A percentile compares a stretch with the other conserved stretches of the same genome.
phyloP scores from a whole-genome alignment of 345 rosid genomes.

The Erodium maritimum region DNA sequence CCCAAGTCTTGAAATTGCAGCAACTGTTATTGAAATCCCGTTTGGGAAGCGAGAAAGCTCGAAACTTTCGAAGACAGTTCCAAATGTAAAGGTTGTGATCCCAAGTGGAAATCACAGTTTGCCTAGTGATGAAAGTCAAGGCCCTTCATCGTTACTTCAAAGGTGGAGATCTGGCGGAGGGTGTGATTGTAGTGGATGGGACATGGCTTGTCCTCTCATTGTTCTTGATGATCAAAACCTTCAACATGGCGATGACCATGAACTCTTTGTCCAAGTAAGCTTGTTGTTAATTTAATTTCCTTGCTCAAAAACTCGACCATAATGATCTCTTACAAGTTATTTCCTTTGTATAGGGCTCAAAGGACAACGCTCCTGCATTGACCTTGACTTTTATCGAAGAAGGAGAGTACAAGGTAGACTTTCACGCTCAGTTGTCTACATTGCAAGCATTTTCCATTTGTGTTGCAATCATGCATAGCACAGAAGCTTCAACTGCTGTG shows the following conservation, averaged over 20 bases:
- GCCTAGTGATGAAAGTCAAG: slow-evolving; percentile 39
- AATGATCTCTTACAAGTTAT: too few species aligned
- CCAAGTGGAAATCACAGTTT: slow-evolving; percentile 77
- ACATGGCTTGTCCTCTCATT: slow-evolving; percentile 82
- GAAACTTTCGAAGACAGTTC: slow-evolving; percentile 18
- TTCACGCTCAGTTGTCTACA: slow-evolving; percentile 77
- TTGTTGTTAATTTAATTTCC: too few species aligned
- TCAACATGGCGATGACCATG: slow-evolving; percentile 34
- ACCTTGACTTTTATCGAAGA: slow-evolving; percentile 37
- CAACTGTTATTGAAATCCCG: slow-evolving; percentile 54
- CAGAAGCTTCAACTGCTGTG: slow-evolving; percentile 24
- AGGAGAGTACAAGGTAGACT: slow-evolving; percentile 67
- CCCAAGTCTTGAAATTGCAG: slow-evolving; percentile 68
- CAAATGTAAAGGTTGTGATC: slow-evolving; percentile 49
- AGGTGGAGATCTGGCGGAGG: slow-evolving; percentile 93
- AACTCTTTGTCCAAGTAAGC: slow-evolving; percentile 59
- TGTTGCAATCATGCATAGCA: slow-evolving; percentile 55
- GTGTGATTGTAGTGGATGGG: slow-evolving; percentile 99
- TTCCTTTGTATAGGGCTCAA: slow-evolving; percentile 58
- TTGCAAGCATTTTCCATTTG: slow-evolving; percentile 90
- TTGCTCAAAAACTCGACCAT: too few species aligned
- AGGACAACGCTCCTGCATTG: slow-evolving; percentile 60
- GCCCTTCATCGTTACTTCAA: slow-evolving; percentile 66
- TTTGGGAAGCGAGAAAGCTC: slow-evolving; percentile 61
- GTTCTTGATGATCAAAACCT: slow-evolving; percentile 46